Percentiles rank a stretch among this genome's conserved stretches.
Evolutionary conservation across 2,329 filamentous ascomycete species (phyloP).

Genomic region (Colletotrichum euphorbiae): DNA sequence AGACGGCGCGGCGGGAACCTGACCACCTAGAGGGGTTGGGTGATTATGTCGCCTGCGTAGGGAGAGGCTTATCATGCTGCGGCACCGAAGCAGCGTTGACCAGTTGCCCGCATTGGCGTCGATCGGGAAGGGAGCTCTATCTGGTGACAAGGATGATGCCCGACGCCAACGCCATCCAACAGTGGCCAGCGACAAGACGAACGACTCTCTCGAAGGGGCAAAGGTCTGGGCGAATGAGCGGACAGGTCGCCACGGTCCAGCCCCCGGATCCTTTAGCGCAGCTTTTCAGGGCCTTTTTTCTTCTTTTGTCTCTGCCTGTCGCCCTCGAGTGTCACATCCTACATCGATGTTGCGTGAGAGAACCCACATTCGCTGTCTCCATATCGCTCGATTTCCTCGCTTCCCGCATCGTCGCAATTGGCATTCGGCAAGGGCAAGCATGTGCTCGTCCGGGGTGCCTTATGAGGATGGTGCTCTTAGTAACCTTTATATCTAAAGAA

Average conservation of each 20-base stretch:
- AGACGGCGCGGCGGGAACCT: background rate
- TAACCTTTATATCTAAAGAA: no score
- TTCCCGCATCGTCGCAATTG: conserved; percentile 10
- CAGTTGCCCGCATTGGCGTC: conserved; percentile 34
- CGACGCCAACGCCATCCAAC: conserved; percentile 15
- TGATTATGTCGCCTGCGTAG: conserved; percentile 13
- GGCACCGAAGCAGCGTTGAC: conserved; percentile 12
- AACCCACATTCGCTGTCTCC: conserved; percentile 12
- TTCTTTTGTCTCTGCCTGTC: background rate
- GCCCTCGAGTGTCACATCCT: background rate
- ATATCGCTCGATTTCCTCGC: conserved; percentile 8
- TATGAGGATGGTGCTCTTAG: conserved; percentile 8
- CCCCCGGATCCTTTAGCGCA: conserved; percentile 13
- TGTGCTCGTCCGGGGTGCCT: conserved; percentile 27
- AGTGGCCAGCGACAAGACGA: conserved; percentile 21
- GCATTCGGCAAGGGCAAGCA: conserved; percentile 14
- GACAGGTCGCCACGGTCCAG: background rate
- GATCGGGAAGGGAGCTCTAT: conserved; percentile 32
- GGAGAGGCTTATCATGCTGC: conserved; percentile 39
- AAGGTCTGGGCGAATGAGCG: conserved; percentile 31
- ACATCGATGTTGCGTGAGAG: background rate
- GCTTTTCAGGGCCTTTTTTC: background rate
- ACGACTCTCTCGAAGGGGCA: conserved; percentile 24
- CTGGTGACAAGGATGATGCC: conserved; percentile 36
- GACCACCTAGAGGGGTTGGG: conserved; percentile 30